A percentile compares a stretch with the other conserved stretches of the same genome.
phyloP scores from a whole-genome alignment of 257 asterid genomes.

The Solanum rostratum region DNA sequence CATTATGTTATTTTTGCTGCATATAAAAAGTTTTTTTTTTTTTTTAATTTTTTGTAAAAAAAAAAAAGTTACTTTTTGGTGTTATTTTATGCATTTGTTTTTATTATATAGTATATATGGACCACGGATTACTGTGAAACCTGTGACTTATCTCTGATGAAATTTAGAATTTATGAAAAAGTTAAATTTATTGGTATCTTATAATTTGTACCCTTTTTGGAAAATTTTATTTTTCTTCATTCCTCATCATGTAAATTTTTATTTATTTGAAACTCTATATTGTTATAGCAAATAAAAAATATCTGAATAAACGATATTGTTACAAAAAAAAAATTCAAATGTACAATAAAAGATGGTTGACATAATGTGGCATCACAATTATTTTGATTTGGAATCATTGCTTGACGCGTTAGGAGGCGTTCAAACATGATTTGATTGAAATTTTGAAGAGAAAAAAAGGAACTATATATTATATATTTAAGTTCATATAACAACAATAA shows the following conservation, averaged over 20 bases:
- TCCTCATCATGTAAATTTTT: not conserved
- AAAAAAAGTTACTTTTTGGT: not conserved
- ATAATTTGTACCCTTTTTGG: not conserved
- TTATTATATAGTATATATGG: not conserved
- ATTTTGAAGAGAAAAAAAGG: not conserved
- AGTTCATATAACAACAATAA: not conserved
- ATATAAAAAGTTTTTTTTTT: constrained; percentile 15
- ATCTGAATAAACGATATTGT: not conserved
- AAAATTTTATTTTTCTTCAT: not conserved
- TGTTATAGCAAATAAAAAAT: not conserved
- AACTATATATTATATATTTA: not conserved
- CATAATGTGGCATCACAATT: not conserved
- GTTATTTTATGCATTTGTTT: not conserved
- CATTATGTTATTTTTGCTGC: constrained; percentile 12
- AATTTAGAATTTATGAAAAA: not conserved
- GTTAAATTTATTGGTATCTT: not conserved
- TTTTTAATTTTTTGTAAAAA: not conserved
- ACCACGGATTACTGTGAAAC: not conserved
- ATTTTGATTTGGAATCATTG: not conserved
- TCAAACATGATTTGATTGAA: not conserved
- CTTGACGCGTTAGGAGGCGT: not conserved
- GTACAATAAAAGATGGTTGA: no score
- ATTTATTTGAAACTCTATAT: not conserved
- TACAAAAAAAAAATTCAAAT: not conserved
- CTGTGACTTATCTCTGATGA: constrained; percentile 3